Conservation (phyloP, 352 stramenopile species). For the Pythium periplocum region DNA sequence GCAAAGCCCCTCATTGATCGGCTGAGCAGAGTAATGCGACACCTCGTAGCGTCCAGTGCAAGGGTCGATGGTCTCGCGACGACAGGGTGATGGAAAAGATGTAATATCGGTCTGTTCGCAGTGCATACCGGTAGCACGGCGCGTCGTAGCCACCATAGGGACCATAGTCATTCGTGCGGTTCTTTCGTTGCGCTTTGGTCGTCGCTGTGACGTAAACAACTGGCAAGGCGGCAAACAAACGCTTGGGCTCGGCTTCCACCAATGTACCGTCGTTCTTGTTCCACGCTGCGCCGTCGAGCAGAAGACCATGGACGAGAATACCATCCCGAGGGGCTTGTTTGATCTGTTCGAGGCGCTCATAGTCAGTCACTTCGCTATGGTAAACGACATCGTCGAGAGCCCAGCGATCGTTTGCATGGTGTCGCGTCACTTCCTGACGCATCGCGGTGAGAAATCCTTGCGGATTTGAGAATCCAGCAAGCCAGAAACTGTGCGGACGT, state of each 20-base stretch:
- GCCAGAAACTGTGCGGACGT: conserved; percentile 66
- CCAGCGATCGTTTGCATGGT: conserved; percentile 71
- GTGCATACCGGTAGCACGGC: conserved; percentile 74
- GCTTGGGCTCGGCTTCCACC: conserved; percentile 76
- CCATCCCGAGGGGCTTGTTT: conserved; percentile 66
- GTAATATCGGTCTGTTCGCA: conserved; percentile 67
- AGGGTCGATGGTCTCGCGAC: conserved; percentile 65
- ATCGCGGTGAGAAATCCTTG: conserved; percentile 78
- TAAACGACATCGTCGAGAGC: conserved; percentile 75
- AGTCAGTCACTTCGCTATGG: conserved; percentile 80
- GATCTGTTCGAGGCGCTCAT: conserved; percentile 74
- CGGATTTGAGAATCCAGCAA: conserved; percentile 69
- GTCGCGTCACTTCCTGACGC: conserved; percentile 61
- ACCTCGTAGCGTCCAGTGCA: conserved; percentile 73
- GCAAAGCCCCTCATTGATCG: conserved; percentile 25
- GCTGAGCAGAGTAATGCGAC: conserved; percentile 68
- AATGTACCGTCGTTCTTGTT: conserved; percentile 64
- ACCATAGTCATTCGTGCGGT: conserved; percentile 60
- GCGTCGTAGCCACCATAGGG: conserved; percentile 76
- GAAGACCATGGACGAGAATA: conserved; percentile 65
- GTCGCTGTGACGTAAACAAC: conserved; percentile 76
- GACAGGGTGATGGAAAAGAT: conserved; percentile 73
- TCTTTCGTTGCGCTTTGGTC: conserved; percentile 74
- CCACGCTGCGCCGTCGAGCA: conserved; percentile 72
- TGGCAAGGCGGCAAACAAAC: conserved; percentile 60